phyloP scores from a whole-genome alignment of 2,329 filamentous ascomycete genomes.

The Rutstroemia sydowiana region DNA sequence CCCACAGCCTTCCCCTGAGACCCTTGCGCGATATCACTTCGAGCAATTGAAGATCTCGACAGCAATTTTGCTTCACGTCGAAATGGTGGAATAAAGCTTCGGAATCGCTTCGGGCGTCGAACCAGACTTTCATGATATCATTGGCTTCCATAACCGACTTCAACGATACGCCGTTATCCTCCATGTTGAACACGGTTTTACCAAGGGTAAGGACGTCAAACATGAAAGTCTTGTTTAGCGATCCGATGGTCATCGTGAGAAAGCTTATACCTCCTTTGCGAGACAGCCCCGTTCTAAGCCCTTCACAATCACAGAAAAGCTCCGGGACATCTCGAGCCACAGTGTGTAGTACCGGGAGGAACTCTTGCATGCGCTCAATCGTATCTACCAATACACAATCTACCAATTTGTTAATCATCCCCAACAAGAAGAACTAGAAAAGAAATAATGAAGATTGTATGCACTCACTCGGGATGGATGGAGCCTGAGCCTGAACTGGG shows the following conservation, averaged over 20 bases:
- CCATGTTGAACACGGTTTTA: neutral
- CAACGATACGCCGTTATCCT: neutral
- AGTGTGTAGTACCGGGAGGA: neutral
- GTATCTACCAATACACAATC: neutral
- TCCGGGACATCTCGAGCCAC: neutral
- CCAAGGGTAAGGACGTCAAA: neutral
- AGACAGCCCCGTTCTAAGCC: neutral
- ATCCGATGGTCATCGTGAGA: neutral
- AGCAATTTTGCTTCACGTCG: neutral
- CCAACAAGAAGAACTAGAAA: neutral
- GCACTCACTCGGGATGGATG: too few species aligned
- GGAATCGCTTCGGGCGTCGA: neutral
- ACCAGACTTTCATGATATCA: neutral
- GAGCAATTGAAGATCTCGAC: slow-evolving; percentile 1
- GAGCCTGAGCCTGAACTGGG: too few species aligned
- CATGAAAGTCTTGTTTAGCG: neutral
- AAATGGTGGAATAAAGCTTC: neutral
- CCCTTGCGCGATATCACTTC: neutral
- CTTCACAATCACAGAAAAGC: neutral
- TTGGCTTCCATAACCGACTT: neutral
- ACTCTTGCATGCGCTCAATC: neutral
- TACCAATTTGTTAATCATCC: neutral
- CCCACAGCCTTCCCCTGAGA: neutral
- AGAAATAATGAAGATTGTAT: neutral
- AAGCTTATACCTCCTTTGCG: neutral